Evolutionary conservation across 2,329 filamentous ascomycete genomes (phyloP).

Genomic region (Epichloe gansuensis): DNA sequence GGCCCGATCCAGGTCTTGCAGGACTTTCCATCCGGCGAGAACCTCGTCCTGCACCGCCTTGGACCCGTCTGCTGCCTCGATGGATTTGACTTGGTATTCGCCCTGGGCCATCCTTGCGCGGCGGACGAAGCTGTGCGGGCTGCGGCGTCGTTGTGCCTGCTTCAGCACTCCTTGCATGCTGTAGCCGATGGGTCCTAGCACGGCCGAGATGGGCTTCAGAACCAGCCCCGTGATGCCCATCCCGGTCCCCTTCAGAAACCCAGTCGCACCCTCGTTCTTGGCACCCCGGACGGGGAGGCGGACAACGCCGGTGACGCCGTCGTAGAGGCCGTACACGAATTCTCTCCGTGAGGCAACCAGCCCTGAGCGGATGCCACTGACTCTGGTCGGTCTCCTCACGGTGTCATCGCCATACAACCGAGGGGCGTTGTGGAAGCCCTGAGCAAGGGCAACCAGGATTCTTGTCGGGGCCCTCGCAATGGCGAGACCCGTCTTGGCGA

Average conservation of each 20-base stretch:
- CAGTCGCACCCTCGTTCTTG: constrained; percentile 34
- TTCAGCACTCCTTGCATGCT: constrained; percentile 52
- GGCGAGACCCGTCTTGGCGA: constrained; percentile 37
- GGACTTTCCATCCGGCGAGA: constrained; percentile 21
- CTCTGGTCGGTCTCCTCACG: constrained; percentile 48
- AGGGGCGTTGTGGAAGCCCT: constrained; percentile 61
- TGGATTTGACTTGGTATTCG: constrained; percentile 28
- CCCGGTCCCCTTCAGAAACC: constrained; percentile 42
- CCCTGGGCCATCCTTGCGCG: constrained; percentile 48
- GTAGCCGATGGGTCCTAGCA: constrained; percentile 49
- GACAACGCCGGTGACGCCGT: constrained; percentile 52
- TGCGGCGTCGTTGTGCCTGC: constrained; percentile 40
- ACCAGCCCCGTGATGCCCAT: constrained; percentile 53
- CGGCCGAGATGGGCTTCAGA: constrained; percentile 50
- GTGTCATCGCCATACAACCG: constrained; percentile 59
- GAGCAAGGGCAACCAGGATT: constrained; percentile 47
- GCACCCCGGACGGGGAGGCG: constrained; percentile 46
- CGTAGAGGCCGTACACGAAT: constrained; percentile 51
- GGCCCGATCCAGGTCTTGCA: constrained; percentile 19
- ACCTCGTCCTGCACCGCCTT: constrained; percentile 14
- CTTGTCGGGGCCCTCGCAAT: constrained; percentile 47
- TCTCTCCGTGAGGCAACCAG: constrained; percentile 48
- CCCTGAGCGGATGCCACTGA: constrained; percentile 54
- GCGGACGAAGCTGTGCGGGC: constrained; percentile 41
- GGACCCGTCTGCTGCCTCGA: constrained; percentile 23